A percentile compares a stretch with the other conserved stretches of the same genome.
Conservation (phyloP, 345 rosid species). For the Camelina laxa region DNA sequence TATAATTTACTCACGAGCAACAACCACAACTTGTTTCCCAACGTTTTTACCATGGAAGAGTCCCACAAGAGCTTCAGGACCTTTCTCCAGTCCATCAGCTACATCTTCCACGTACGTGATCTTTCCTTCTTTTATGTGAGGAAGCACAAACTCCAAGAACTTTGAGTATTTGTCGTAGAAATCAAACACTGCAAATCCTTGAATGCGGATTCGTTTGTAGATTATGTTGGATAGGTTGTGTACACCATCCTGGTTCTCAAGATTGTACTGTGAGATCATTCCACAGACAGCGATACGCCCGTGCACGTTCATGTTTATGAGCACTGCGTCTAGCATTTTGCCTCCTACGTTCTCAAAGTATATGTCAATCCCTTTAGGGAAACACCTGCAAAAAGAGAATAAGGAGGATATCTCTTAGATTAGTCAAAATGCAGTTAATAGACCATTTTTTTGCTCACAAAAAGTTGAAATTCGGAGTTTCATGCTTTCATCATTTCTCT, state of each 20-base stretch:
- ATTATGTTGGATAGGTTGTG: conserved; percentile 40
- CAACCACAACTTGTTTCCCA: conserved; percentile 59
- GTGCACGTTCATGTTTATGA: conserved; percentile 48
- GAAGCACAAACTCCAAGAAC: conserved; percentile 51
- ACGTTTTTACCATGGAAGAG: conserved; percentile 62
- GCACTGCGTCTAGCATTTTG: conserved; percentile 63
- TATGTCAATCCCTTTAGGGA: conserved; percentile 59
- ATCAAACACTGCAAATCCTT: conserved; percentile 52
- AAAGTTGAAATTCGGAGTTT: background rate
- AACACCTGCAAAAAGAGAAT: conserved; percentile 17
- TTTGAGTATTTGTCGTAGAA: conserved; percentile 49
- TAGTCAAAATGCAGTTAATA: background rate
- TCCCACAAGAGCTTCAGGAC: conserved; percentile 57
- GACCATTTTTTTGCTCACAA: background rate
- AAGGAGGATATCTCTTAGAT: background rate
- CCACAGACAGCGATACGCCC: conserved; percentile 58
- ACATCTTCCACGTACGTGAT: conserved; percentile 62
- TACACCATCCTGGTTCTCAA: conserved; percentile 48
- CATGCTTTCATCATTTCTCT: conserved; percentile 9
- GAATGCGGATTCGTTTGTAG: conserved; percentile 45
- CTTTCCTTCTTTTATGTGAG: conserved; percentile 53
- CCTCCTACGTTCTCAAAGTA: conserved; percentile 63
- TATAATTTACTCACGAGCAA: conserved; percentile 33
- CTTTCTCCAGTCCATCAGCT: conserved; percentile 60
- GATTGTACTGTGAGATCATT: conserved; percentile 67